Evolutionary conservation across 2,329 filamentous ascomycete genomes (phyloP).

Genomic region (Fusarium pseudonygamai): DNA sequence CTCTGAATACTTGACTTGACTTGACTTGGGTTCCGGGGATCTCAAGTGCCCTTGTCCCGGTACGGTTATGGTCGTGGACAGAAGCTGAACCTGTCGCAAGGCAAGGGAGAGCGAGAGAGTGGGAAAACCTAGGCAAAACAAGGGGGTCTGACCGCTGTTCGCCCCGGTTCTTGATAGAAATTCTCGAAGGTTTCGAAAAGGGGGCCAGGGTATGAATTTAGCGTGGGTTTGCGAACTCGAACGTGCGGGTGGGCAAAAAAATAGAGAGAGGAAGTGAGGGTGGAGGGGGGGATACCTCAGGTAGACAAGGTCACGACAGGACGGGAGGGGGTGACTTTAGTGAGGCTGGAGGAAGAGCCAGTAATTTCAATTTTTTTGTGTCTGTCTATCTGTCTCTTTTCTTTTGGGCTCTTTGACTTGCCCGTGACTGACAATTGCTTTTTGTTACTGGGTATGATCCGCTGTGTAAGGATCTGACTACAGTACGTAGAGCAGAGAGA

Average conservation of each 20-base stretch:
- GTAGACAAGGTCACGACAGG: neutral
- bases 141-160: conserved; percentile 44
- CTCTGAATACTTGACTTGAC: conserved; percentile 4
- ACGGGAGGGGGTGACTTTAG: conserved; percentile 10
- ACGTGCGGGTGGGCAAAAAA: conserved; percentile 25
- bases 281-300: neutral
- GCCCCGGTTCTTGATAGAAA: conserved; percentile 40
- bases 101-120: conserved; percentile 7
- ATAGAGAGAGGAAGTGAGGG: neutral
- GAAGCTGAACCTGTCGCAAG: conserved; percentile 33
- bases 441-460: conserved; percentile 1
- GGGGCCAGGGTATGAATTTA: conserved; percentile 37
- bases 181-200: conserved; percentile 47
- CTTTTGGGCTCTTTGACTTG: neutral
- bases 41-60: conserved; percentile 29
- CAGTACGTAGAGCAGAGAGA: neutral
- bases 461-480: neutral
- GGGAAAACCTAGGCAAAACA: conserved; percentile 17
- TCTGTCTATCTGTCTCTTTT: neutral
- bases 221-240: conserved; percentile 38
- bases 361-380: conserved; percentile 15
- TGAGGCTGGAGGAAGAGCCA: conserved; percentile 13
- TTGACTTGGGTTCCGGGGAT: conserved; percentile 27
- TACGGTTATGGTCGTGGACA: conserved; percentile 1
- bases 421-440: conserved; percentile 1